Base-by-base conservation (phyloP, 75 land plant species). In the Selaginella tamariscina region DNA sequence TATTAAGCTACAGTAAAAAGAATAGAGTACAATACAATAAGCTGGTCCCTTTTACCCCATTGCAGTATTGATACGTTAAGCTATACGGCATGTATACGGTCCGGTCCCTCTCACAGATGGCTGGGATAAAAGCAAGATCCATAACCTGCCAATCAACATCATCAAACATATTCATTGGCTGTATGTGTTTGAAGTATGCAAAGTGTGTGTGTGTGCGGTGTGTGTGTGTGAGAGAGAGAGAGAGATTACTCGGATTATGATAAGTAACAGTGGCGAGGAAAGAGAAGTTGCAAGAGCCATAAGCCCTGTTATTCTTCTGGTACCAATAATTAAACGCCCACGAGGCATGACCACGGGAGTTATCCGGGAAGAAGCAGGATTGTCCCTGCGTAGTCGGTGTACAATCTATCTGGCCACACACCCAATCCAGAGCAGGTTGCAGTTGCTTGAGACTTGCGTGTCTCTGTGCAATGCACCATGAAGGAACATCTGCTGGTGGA, bases 341-440 rank as follows among this genome's bases (percentile, higher is more conserved):
- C n/a, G 62, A 59, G 23, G 62, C 62, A n/a, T 59, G 62, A 23
- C 24, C 62, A 8, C 62, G 8, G 21, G 62, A 21, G 23, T 59
- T 59, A 23, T 59, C 26, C 23, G 62, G 62, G 21, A 23, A 9
- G 26, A 59, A 59, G 23, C 62, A 59, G 26, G 62, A 23, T 21
- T 59, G 62, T 9, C 62, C 62, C 8, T 8, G 18, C 23, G 21
- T 59, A 5, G 21, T 59, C 9, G 5, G 5, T 8, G 27, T 26
- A n/a, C 62, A 59, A 59, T 59, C 62, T n/a, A 23, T 21, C 62
- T 59, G 62, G 21, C 62, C 62, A n/a, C 62, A 59, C 62, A 27
- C 62, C 62, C 62, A 59, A 59, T 59, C 62, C 26, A 59, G 26
- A 5, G 62, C 62, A 5, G 23, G 9, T n/a, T 59, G 62, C 8